phyloP scores from a whole-genome alignment of 805 yeast genomes.

The Wickerhamiella spandovensis region DNA sequence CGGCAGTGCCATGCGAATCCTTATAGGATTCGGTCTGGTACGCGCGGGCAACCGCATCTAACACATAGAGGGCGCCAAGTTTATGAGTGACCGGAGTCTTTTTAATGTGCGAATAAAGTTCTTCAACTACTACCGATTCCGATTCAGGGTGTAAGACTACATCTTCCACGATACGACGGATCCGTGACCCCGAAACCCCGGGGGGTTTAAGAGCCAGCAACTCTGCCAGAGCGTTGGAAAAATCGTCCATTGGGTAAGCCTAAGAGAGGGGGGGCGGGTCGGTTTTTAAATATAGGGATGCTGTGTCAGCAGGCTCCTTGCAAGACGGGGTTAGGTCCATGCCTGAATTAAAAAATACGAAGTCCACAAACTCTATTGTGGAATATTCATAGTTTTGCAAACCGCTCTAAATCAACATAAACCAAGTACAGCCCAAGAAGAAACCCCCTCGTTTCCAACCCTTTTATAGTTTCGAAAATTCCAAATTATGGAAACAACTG shows the following conservation, averaged over 20 bases:
- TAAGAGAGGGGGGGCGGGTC: neutral
- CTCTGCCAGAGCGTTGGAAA: conserved; percentile 13
- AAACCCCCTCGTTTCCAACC: no score
- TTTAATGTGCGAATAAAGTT: conserved; percentile 53
- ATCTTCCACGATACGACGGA: conserved; percentile 52
- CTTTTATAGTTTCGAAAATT: no score
- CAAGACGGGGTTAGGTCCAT: neutral
- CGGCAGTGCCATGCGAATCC: conserved; percentile 26
- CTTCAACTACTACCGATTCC: conserved; percentile 28
- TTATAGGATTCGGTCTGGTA: conserved; percentile 63
- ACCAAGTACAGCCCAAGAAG: no score
- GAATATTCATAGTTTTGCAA: no score
- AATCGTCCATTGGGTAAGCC: conserved; percentile 3
- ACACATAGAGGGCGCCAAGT: conserved; percentile 79
- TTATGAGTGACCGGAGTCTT: conserved; percentile 68
- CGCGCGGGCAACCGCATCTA: conserved; percentile 84
- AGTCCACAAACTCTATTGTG: no score
- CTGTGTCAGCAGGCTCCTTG: neutral
- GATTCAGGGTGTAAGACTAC: neutral
- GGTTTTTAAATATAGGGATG: neutral
- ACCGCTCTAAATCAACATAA: no score
- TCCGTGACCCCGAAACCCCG: conserved; percentile 93
- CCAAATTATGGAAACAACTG: no score
- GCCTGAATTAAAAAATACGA: neutral
- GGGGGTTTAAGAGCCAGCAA: conserved; percentile 36